Evolutionary conservation across 2,329 filamentous ascomycete genomes (phyloP).

Genomic region (Colletotrichum costaricense): DNA sequence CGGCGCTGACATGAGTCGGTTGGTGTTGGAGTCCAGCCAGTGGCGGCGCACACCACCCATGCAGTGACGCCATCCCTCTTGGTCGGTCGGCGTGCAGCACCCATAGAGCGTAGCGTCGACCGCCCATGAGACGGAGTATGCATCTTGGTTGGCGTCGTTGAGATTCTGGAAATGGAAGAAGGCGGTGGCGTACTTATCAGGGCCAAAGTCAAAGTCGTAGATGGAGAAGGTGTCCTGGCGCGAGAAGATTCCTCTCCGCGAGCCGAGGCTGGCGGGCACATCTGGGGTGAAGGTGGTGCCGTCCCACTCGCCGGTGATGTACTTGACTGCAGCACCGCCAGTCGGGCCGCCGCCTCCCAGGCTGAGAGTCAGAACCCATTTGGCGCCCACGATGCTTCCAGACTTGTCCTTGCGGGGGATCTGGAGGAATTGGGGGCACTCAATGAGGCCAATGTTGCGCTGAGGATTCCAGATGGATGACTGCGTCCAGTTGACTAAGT

Average conservation of each 20-base stretch:
- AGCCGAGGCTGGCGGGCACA: neutral
- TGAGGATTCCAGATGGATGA: slow-evolving; percentile 30
- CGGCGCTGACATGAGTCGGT: slow-evolving; percentile 30
- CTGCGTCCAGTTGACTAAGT: slow-evolving; percentile 67
- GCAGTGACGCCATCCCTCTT: slow-evolving; percentile 45
- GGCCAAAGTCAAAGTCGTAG: slow-evolving; percentile 47
- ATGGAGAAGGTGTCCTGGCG: slow-evolving; percentile 36
- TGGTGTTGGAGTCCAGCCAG: slow-evolving; percentile 34
- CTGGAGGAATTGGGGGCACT: slow-evolving; percentile 48
- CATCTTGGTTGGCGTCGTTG: slow-evolving; percentile 34
- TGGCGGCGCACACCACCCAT: slow-evolving; percentile 35
- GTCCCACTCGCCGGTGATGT: slow-evolving; percentile 35
- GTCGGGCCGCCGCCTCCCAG: slow-evolving; percentile 27
- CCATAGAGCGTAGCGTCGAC: slow-evolving; percentile 49
- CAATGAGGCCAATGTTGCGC: slow-evolving; percentile 55
- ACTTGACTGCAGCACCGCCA: slow-evolving; percentile 32
- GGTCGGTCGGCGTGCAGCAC: slow-evolving; percentile 43
- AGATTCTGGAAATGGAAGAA: slow-evolving; percentile 42
- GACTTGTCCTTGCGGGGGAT: slow-evolving; percentile 62
- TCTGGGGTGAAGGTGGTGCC: slow-evolving; percentile 34
- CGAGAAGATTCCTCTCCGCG: neutral
- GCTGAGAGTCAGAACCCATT: slow-evolving; percentile 35
- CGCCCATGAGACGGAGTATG: slow-evolving; percentile 49
- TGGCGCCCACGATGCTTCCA: slow-evolving; percentile 32
- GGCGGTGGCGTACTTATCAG: slow-evolving; percentile 50